Evolutionary conservation across 2,329 filamentous ascomycete species (phyloP).

Genomic region (Celoporthe dispersa): DNA sequence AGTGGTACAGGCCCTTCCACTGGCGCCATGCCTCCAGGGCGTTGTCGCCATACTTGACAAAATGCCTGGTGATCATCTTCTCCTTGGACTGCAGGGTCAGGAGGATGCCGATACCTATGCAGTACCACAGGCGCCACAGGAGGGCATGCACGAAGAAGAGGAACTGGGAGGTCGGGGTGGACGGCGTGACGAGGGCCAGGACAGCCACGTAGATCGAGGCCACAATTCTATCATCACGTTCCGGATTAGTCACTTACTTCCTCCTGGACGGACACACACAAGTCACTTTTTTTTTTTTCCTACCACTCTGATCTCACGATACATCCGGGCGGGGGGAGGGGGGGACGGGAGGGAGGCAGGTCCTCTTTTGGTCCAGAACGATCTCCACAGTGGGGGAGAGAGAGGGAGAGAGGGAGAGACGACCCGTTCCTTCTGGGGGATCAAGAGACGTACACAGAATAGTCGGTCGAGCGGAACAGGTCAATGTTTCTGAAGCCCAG

Average conservation of each 20-base stretch:
- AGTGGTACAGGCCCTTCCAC: constrained; percentile 95
- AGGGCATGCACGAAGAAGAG: constrained; percentile 82
- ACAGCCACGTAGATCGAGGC: constrained; percentile 75
- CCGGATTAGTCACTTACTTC: background rate
- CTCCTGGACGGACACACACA: no score
- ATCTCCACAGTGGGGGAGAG: no score
- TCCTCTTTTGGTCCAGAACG: no score
- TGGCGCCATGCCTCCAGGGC: constrained; percentile 93
- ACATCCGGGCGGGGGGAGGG: background rate
- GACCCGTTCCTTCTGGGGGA: background rate
- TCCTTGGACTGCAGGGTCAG: constrained; percentile 83
- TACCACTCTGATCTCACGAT: background rate
- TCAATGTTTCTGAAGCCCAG: constrained; percentile 85
- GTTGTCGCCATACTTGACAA: constrained; percentile 93
- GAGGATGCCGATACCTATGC: constrained; percentile 82
- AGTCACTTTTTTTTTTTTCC: background rate
- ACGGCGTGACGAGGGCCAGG: constrained; percentile 76
- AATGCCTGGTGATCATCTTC: constrained; percentile 96
- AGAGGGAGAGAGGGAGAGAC: no score
- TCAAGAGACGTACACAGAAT: constrained; percentile 56
- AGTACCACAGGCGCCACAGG: constrained; percentile 89
- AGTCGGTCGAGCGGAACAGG: constrained; percentile 84
- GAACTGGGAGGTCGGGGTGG: constrained; percentile 73
- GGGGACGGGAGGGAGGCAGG: no score
- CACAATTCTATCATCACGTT: constrained; percentile 52